Evolutionary conservation across 2,329 filamentous ascomycete genomes (phyloP).

Genomic region (Metarhizium anisopliae): DNA sequence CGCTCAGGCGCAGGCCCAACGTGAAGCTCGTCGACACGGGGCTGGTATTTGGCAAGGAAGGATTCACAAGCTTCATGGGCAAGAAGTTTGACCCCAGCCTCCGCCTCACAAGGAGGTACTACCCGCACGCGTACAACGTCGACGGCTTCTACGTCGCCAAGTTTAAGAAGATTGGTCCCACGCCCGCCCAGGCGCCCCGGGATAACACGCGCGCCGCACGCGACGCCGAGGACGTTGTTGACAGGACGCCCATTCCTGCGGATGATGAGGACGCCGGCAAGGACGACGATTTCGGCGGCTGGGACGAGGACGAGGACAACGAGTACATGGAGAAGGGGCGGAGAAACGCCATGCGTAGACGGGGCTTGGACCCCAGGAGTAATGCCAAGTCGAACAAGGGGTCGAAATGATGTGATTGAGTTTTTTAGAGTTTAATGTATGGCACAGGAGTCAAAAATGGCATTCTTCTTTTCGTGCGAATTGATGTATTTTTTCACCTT

Average conservation of each 20-base stretch:
- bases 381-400: slow-evolving; percentile 21
- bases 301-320: slow-evolving; percentile 64
- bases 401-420: background rate
- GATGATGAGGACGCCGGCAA: slow-evolving; percentile 35
- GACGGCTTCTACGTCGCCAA: slow-evolving; percentile 99
- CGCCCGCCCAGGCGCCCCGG: slow-evolving; percentile 43
- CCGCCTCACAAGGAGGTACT: slow-evolving; percentile 76
- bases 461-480: too few relatives aligned
- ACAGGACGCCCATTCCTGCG: slow-evolving; percentile 58
- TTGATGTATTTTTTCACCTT: too few relatives aligned
- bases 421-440: background rate
- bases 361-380: slow-evolving; percentile 64
- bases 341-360: slow-evolving; percentile 62
- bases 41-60: slow-evolving; percentile 81
- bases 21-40: slow-evolving; percentile 89
- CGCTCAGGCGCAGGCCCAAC: slow-evolving; percentile 82
- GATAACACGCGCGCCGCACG: slow-evolving; percentile 21
- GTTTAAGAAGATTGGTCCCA: slow-evolving; percentile 84
- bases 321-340: slow-evolving; percentile 66
- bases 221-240: slow-evolving; percentile 46
- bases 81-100: slow-evolving; percentile 85
- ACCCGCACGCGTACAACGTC: slow-evolving; percentile 87
- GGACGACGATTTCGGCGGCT: slow-evolving; percentile 55
- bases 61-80: slow-evolving; percentile 83
- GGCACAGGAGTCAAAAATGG: background rate